Conservation (phyloP, 495 filamentous ascomycete genomes). For the Viridothelium virens region DNA sequence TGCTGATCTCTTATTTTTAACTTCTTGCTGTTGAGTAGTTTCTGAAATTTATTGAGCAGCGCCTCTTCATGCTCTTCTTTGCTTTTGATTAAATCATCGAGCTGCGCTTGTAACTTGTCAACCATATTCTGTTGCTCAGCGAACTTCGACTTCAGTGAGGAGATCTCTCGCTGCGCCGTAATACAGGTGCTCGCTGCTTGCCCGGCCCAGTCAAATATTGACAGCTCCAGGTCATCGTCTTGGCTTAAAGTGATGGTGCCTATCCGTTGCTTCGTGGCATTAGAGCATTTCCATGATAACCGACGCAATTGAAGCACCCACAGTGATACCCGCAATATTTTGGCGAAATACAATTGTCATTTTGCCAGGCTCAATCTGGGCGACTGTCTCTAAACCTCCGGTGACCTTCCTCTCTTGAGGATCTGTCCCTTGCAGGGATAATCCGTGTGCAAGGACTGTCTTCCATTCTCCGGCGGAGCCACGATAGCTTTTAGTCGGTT, state of each 20-base stretch:
- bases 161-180: constrained; percentile 40
- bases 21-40: constrained; percentile 79
- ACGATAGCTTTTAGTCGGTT: constrained; percentile 43
- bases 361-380: constrained; percentile 29
- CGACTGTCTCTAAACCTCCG: constrained; percentile 33
- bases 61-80: constrained; percentile 57
- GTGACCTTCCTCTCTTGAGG: constrained; percentile 15
- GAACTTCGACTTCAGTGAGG: constrained; percentile 41
- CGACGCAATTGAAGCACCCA: constrained; percentile 24
- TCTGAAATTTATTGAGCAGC: constrained; percentile 64
- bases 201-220: constrained; percentile 67
- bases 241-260: constrained; percentile 56
- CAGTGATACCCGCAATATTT: constrained; percentile 50
- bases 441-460: constrained; percentile 37
- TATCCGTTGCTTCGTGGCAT: constrained; percentile 53
- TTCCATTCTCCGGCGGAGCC: constrained; percentile 53
- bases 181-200: constrained; percentile 41
- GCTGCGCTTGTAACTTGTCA: constrained; percentile 30
- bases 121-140: constrained; percentile 40
- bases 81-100: constrained; percentile 34
- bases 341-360: constrained; percentile 48
- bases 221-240: constrained; percentile 56
- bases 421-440: constrained; percentile 31
- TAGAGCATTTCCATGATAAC: neutral
- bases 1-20: constrained; percentile 83